These are phyloP conservation scores for Clonostachys byssicola DNA, from an alignment of 2,329 filamentous ascomycete species.

Conservation along the genomic window DNA sequence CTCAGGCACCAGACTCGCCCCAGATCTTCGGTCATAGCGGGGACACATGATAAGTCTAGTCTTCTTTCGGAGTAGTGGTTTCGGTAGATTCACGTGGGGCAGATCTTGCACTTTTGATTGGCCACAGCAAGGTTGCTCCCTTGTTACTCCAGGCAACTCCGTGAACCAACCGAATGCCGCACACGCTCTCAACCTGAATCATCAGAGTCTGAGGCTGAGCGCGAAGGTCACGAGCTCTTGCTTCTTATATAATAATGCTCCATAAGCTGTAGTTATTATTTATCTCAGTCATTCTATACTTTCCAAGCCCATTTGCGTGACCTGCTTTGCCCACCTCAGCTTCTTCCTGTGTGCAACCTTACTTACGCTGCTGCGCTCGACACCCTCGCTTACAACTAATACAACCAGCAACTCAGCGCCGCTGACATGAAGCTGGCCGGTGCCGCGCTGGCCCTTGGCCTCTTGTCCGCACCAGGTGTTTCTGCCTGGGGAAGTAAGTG, in stretches of 20 bases:
- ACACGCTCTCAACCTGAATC: no score
- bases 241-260: no score
- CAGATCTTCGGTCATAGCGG: neutral
- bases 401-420: no score
- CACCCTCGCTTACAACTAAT: neutral
- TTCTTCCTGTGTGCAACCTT: no score
- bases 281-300: neutral
- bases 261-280: neutral
- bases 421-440: constrained; percentile 22
- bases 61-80: neutral
- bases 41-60: neutral
- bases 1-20: no score
- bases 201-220: no score
- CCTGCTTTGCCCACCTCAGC: no score
- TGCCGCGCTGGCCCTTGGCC: constrained; percentile 16
- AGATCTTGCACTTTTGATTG: neutral
- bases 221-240: no score
- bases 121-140: neutral
- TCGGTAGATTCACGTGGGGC: neutral
- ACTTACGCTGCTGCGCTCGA: no score
- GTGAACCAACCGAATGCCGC: no score
- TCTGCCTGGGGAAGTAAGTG: constrained; percentile 37
- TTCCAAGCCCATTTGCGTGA: no score
- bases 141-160: no score
- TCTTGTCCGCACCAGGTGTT: constrained; percentile 24